These are phyloP conservation scores for Corylus heterophylla DNA, from an alignment of 306 rosid species.

Conservation along the genomic window DNA sequence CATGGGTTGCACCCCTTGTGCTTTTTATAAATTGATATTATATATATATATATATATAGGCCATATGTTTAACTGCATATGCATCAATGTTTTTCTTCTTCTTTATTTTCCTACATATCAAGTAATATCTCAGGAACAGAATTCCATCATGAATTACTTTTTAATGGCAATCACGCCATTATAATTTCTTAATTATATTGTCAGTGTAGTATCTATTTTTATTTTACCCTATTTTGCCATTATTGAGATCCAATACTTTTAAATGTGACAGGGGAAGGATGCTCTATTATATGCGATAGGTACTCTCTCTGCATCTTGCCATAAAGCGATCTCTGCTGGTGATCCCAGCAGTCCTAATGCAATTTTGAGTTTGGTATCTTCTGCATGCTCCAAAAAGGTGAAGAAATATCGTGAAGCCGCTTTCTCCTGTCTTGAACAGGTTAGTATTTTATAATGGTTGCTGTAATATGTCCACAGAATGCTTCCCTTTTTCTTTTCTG, in stretches of 20 bases:
- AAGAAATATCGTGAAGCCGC: conserved; percentile 90
- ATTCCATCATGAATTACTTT: neutral
- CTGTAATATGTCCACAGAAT: conserved; percentile 13
- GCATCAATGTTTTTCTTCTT: neutral
- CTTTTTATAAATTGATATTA: too few relatives aligned
- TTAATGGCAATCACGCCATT: neutral
- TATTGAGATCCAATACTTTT: conserved; percentile 19
- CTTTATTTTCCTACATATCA: neutral
- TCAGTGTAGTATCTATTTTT: neutral
- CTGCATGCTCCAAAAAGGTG: conserved; percentile 76
- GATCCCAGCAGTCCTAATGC: conserved; percentile 62
- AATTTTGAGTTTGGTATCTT: conserved; percentile 63
- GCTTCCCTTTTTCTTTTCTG: conserved; percentile 1
- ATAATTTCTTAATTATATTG: neutral
- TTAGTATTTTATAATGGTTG: conserved; percentile 29
- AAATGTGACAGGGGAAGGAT: conserved; percentile 84
- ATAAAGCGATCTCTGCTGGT: conserved; percentile 55
- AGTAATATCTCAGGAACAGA: neutral
- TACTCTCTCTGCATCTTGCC: conserved; percentile 77
- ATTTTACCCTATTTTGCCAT: neutral
- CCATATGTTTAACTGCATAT: neutral
- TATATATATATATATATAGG: too few relatives aligned
- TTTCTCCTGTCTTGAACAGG: conserved; percentile 82
- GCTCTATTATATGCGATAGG: conserved; percentile 70
- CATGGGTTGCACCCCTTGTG: too few relatives aligned